Base-by-base conservation (phyloP, 352 stramenopile species). In the Aphanomyces stellatus region DNA sequence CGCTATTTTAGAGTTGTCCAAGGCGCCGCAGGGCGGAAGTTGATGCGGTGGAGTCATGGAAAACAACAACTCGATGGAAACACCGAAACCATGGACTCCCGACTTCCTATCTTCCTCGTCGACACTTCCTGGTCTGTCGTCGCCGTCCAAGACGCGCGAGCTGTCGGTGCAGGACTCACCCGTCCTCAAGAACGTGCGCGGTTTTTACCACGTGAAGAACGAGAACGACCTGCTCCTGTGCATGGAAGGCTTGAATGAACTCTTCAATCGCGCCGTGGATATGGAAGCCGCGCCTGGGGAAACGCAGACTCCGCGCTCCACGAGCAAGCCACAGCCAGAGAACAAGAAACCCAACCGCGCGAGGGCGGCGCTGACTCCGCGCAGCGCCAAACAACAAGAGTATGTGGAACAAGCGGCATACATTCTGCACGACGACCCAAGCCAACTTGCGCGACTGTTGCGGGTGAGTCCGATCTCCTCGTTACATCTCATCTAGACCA, bases 151-250 rank as follows among this genome's bases (percentile, higher is more conserved):
- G n/a, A n/a, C n/a, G n/a, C n/a, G n/a, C n/a, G n/a, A n/a, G n/a
- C n/a, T n/a, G n/a, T n/a, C n/a, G n/a, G n/a, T n/a, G n/a, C n/a
- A n/a, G n/a, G 3, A 55, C 2, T 41, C 53, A 4, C 37, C 51
- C 33, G 41, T 67, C 17, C 43, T 67, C 46, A 35, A 56, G 30
- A 57, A 67, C n/a, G 60, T 67, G 19, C 41, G 48, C 24, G 60
- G 60, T 10, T 67, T 67, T 24, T 67, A 67, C 60, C n/a, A 49
- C 11, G 60, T 67, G 17, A 67, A 56, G 31, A 67, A 67, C 37
- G 60, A 67, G 57, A 41, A 55, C 49, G 60, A 67, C 37, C 41
- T 67, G 49, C 41, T 49, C 5, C 25, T 34, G 30, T 60, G 60
- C 25, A 67, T 67, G 43, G 60, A 67, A 42, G 46, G 46, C 24